phyloP scores from a whole-genome alignment of 495 filamentous ascomycete species.

The Aspergillus saccharolyticus region DNA sequence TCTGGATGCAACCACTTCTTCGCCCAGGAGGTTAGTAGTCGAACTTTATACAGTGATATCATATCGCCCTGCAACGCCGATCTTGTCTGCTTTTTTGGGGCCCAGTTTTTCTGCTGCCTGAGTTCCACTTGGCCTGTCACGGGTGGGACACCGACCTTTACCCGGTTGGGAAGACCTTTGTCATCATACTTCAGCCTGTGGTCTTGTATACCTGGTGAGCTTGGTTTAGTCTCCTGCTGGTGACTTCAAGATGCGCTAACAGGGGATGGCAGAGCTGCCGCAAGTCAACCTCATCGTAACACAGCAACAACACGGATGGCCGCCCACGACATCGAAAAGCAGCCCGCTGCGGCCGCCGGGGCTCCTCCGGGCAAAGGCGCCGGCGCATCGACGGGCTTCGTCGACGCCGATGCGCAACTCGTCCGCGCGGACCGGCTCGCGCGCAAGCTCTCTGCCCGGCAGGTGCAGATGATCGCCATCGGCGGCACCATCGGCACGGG shows the following conservation, averaged over 20 bases:
- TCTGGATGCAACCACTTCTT: neutral
- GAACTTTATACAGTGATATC: neutral
- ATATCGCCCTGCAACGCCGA: neutral
- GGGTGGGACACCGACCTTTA: neutral
- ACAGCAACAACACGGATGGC: neutral
- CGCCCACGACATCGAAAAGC: conserved; percentile 25
- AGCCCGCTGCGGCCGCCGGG: conserved; percentile 6
- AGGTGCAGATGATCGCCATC: conserved; percentile 60
- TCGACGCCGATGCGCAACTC: neutral
- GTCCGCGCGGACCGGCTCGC: conserved; percentile 9
- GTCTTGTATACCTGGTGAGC: neutral
- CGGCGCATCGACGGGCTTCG: neutral
- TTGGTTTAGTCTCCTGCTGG: neutral
- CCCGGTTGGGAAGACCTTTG: neutral
- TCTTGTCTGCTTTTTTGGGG: neutral
- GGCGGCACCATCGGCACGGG: conserved; percentile 64
- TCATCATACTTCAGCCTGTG: neutral
- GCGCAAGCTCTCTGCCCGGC: conserved; percentile 34
- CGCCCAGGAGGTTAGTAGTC: neutral
- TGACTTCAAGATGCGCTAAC: neutral
- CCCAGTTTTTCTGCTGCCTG: neutral
- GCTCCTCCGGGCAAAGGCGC: conserved; percentile 9
- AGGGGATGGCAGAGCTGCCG: neutral
- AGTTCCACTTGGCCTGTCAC: too few relatives aligned
- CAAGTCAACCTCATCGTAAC: neutral